Conservation (phyloP, 2,329 filamentous ascomycete genomes). For the Phaeophleospora eucalypticola region DNA sequence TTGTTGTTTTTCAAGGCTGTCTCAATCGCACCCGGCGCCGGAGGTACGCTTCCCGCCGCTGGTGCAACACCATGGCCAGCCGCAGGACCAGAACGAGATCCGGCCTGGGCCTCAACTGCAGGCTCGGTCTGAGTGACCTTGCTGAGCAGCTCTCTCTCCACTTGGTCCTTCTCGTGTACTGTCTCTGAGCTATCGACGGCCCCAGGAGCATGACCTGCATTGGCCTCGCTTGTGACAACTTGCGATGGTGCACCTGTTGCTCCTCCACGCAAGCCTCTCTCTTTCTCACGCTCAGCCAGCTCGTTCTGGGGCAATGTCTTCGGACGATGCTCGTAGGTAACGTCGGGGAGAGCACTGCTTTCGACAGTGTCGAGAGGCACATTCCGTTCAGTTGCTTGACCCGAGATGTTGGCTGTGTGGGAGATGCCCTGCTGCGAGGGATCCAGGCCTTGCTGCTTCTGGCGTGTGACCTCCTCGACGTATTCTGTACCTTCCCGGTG, state of each 20-base stretch:
- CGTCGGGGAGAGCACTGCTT: background rate
- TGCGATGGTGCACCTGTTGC: background rate
- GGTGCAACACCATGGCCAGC: background rate
- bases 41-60: background rate
- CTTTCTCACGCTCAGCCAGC: constrained; percentile 1
- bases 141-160: constrained; percentile 62
- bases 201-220: constrained; percentile 51
- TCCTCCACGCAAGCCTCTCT: constrained; percentile 2
- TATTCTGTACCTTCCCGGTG: background rate
- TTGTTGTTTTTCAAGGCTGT: background rate
- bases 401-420: background rate
- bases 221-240: background rate
- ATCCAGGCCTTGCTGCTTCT: background rate
- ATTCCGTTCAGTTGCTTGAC: background rate
- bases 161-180: constrained; percentile 67
- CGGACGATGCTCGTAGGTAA: constrained; percentile 9
- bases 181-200: constrained; percentile 63
- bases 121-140: background rate
- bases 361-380: constrained; percentile 1
- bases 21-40: background rate
- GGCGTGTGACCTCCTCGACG: background rate
- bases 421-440: background rate
- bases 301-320: constrained; percentile 8
- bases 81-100: background rate
- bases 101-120: background rate